Percentiles rank a stretch among this genome's conserved stretches.
Evolutionary conservation across 2,329 filamentous ascomycete genomes (phyloP).

Genomic region (Botrytis fragariae): DNA sequence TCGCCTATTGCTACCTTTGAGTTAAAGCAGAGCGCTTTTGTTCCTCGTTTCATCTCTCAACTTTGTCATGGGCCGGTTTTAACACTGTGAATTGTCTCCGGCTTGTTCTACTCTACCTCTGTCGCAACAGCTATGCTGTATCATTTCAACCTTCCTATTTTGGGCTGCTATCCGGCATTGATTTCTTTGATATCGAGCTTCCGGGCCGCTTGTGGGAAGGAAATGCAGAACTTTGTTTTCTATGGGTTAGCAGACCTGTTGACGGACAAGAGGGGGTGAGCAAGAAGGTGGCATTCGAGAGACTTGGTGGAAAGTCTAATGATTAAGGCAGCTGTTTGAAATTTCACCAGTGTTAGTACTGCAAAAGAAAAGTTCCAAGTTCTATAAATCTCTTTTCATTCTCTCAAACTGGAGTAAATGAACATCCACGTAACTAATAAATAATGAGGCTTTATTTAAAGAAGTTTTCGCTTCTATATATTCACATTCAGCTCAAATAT

Average conservation of each 20-base stretch:
- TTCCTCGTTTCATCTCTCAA: not conserved
- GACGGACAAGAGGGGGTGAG: rapidly evolving
- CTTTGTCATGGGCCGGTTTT: not conserved
- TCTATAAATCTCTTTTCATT: too few relatives aligned
- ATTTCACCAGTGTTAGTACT: too few relatives aligned
- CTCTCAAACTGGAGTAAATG: too few relatives aligned
- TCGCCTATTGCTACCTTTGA: not conserved
- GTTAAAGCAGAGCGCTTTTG: not conserved
- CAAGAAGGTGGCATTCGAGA: not conserved
- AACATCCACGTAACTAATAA: too few relatives aligned
- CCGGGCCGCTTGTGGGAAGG: not conserved
- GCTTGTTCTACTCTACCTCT: not conserved
- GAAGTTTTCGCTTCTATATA: too few relatives aligned
- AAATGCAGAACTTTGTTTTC: not conserved
- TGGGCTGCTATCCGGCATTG: not conserved
- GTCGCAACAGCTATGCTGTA: not conserved
- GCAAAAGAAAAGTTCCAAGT: too few relatives aligned
- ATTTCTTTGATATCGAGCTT: not conserved
- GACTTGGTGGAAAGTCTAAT: too few relatives aligned
- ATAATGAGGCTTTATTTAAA: too few relatives aligned
- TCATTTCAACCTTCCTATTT: not conserved
- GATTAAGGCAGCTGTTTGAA: too few relatives aligned
- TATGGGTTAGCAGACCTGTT: not conserved
- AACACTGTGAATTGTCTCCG: not conserved
- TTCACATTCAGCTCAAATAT: too few relatives aligned